phyloP scores from a whole-genome alignment of 2,329 filamentous ascomycete species.

The Fusarium pseudoanthophilum region DNA sequence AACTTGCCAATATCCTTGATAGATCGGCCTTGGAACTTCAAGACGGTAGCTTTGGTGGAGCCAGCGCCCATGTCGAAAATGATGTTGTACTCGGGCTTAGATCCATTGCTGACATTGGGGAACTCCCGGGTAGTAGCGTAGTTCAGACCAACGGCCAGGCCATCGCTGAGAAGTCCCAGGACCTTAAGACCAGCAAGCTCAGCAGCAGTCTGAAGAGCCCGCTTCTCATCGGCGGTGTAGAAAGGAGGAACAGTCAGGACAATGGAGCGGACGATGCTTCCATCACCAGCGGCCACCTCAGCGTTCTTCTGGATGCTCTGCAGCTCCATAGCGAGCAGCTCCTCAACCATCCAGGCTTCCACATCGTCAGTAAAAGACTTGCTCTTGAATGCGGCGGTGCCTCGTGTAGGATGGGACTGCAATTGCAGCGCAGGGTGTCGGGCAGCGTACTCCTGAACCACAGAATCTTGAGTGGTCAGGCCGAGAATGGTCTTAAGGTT shows the following conservation, averaged over 20 bases:
- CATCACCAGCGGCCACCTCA: constrained; percentile 81
- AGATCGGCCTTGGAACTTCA: constrained; percentile 87
- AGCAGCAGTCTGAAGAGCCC: constrained; percentile 84
- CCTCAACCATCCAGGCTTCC: constrained; percentile 83
- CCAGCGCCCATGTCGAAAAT: constrained; percentile 99
- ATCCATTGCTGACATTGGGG: constrained; percentile 82
- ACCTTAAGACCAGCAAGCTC: constrained; percentile 89
- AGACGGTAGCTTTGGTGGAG: constrained; percentile 87
- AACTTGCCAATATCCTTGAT: constrained; percentile 93
- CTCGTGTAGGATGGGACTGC: constrained; percentile 66
- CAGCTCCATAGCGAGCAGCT: constrained; percentile 95
- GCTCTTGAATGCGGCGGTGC: constrained; percentile 86
- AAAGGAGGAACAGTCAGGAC: constrained; percentile 92
- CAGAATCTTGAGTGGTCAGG: constrained; percentile 68
- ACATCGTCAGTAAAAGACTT: constrained; percentile 69
- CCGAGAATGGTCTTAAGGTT: constrained; percentile 95
- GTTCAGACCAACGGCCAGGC: constrained; percentile 91
- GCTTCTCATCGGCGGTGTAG: constrained; percentile 90
- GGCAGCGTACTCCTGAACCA: constrained; percentile 75
- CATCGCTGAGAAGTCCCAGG: constrained; percentile 86
- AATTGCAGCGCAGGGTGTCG: constrained; percentile 84
- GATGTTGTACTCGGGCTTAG: constrained; percentile 89
- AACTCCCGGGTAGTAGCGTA: constrained; percentile 94
- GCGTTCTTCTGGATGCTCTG: constrained; percentile 92
- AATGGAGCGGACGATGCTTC: constrained; percentile 77